phyloP scores from a whole-genome alignment of 306 rosid genomes.

The Psophocarpus tetragonolobus region DNA sequence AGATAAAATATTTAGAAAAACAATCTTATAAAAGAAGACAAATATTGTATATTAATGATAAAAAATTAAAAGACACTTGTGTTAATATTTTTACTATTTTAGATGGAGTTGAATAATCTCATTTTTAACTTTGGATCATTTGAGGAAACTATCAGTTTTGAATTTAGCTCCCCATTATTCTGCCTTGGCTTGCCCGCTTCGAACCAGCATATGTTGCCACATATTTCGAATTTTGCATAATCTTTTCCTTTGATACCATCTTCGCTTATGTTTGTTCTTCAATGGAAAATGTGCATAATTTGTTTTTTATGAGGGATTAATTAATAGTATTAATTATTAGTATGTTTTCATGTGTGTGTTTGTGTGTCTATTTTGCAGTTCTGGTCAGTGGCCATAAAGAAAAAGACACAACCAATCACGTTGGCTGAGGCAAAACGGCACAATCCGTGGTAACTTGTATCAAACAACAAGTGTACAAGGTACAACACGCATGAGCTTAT shows the following conservation, averaged over 20 bases:
- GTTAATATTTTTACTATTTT: too few species aligned
- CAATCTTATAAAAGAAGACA: too few species aligned
- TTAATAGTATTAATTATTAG: neutral
- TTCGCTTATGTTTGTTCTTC: conserved; percentile 6
- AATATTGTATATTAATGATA: too few species aligned
- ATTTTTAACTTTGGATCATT: too few species aligned
- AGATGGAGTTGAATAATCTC: too few species aligned
- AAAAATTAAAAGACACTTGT: too few species aligned
- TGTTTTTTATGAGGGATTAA: conserved; percentile 9
- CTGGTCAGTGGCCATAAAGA: neutral
- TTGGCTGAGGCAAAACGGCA: neutral
- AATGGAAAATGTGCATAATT: neutral
- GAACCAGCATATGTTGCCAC: conserved; percentile 27
- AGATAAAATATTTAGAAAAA: too few species aligned
- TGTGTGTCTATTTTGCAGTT: neutral
- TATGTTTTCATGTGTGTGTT: neutral
- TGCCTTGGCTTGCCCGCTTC: neutral
- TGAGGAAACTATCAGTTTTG: too few species aligned
- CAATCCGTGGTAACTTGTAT: neutral
- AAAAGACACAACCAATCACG: conserved; percentile 18
- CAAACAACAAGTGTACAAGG: neutral
- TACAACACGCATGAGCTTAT: too few species aligned
- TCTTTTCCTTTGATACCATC: conserved; percentile 13
- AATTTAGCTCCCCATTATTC: too few species aligned
- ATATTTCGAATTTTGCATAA: conserved; percentile 5